Conservation (phyloP, 768 basidiomycete species). For the Mycena albidolilacea region DNA sequence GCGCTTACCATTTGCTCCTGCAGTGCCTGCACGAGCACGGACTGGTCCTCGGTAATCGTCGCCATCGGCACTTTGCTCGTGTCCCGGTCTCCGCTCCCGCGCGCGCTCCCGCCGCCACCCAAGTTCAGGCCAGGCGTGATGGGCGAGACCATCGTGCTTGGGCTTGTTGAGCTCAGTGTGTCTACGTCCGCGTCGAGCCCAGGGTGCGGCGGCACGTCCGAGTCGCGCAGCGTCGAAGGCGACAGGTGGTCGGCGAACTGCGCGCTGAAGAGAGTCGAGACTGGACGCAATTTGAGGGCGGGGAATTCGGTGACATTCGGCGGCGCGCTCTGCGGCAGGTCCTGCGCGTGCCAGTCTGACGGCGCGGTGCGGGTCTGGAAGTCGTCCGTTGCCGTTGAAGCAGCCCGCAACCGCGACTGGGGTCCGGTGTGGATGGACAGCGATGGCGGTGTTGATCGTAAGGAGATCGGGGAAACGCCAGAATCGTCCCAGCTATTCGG, state of each 20-base stretch:
- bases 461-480: constrained; percentile 44
- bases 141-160: constrained; percentile 61
- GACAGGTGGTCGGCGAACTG: constrained; percentile 72
- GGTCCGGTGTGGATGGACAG: constrained; percentile 59
- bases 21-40: constrained; percentile 63
- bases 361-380: constrained; percentile 46
- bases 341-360: constrained; percentile 44
- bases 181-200: constrained; percentile 60
- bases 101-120: constrained; percentile 15
- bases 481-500: constrained; percentile 38
- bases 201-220: constrained; percentile 47
- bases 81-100: constrained; percentile 51
- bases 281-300: constrained; percentile 77
- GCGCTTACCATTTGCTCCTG: constrained; percentile 73
- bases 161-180: constrained; percentile 67
- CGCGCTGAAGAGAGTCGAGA: constrained; percentile 82
- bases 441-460: constrained; percentile 53
- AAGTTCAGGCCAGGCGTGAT: constrained; percentile 57
- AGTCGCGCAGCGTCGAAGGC: constrained; percentile 19
- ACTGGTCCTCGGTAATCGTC: constrained; percentile 56
- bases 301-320: constrained; percentile 75
- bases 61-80: constrained; percentile 40
- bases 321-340: constrained; percentile 73
- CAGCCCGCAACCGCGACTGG: constrained; percentile 43
- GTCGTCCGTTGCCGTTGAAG: constrained; percentile 41